Evolutionary conservation across 169 alveolate species (phyloP).

Genomic region (Nephromyces sp.): DNA sequence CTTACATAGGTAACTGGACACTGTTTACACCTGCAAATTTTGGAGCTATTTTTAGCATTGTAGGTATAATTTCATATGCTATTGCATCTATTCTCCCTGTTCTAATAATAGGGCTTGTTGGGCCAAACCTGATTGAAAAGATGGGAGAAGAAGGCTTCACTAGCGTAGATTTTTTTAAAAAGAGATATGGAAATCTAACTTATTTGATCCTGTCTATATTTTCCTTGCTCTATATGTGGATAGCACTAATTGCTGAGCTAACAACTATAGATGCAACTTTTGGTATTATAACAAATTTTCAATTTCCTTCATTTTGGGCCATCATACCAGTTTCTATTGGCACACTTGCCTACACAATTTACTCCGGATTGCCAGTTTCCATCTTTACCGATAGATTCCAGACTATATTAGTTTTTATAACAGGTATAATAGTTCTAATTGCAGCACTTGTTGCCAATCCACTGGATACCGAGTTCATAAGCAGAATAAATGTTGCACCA

Average conservation of each 20-base stretch:
- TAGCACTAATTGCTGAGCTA: slow-evolving; percentile 15
- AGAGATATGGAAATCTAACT: slow-evolving; percentile 17
- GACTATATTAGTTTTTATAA: not conserved
- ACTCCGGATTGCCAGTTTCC: slow-evolving; percentile 16
- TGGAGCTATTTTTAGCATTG: slow-evolving; percentile 24
- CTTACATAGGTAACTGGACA: slow-evolving; percentile 36
- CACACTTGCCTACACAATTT: slow-evolving; percentile 18
- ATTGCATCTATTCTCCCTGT: slow-evolving; percentile 10
- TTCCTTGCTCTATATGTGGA: slow-evolving; percentile 22
- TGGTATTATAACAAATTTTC: not conserved
- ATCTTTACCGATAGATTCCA: slow-evolving; percentile 19
- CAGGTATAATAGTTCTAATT: slow-evolving; percentile 1
- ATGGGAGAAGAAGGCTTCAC: not conserved
- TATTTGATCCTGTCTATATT: slow-evolving; percentile 3
- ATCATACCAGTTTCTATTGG: slow-evolving; percentile 18
- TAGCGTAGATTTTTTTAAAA: slow-evolving; percentile 11
- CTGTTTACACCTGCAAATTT: slow-evolving; percentile 17
- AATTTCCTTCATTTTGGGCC: not conserved
- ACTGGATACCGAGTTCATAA: not conserved
- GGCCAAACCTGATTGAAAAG: not conserved
- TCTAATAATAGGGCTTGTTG: slow-evolving; percentile 6
- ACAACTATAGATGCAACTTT: slow-evolving; percentile 28
- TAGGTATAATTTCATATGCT: slow-evolving; percentile 20
- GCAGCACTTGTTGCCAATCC: not conserved
- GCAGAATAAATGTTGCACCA: not conserved